Evolutionary conservation across 331 rosid genomes (phyloP), one percentile per base, ranked within the genome.

Genomic region (Quercus lobata): DNA sequence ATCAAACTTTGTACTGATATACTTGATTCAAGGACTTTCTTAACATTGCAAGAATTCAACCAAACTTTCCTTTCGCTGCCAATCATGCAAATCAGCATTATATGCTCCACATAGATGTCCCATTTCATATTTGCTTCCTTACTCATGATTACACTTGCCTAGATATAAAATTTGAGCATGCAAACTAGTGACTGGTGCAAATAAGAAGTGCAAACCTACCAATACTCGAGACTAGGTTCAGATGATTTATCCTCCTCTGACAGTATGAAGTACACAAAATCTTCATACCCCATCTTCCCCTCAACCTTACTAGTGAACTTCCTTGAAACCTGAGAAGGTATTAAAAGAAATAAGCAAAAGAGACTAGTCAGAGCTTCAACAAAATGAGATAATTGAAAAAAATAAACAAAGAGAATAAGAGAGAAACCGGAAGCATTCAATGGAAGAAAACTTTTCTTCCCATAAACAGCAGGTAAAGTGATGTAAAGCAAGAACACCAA

Each of bases 201-300:
- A 74, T 24, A 86, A 78, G 71, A 69, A 73, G 70, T 79, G 35
- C 52, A 77, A 80, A 60, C 68, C 72, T 96, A 96, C 99, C 99
- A 96, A 84, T 90, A 92, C 87, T 96, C 99, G 82, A 93, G 98
- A 85, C 99, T 93, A 71, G 97, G 99, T 80, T 86, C 97, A 34
- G 99, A 93, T 69, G 97, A 88, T 85, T 96, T 96, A 84, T 96
- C 98, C 88, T 96, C 99, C 87, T 96, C 99, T 9, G 98, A 88
- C 81, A 96, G 89, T 89, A 96, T 96, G 87, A 96, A 96, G 87
- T 96, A 92, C 75, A 93, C 99, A 87, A 96, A 96, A 88, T 96
- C 99, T 87, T 96, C 97, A 86, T 96, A 96, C 69, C 98, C 98
- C 99, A 96, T 96, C 86, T 90, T 96, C 73, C 99, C 97, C 84